phyloP scores from a whole-genome alignment of 331 rosid genomes.

The Rhamnella rubrinervis region DNA sequence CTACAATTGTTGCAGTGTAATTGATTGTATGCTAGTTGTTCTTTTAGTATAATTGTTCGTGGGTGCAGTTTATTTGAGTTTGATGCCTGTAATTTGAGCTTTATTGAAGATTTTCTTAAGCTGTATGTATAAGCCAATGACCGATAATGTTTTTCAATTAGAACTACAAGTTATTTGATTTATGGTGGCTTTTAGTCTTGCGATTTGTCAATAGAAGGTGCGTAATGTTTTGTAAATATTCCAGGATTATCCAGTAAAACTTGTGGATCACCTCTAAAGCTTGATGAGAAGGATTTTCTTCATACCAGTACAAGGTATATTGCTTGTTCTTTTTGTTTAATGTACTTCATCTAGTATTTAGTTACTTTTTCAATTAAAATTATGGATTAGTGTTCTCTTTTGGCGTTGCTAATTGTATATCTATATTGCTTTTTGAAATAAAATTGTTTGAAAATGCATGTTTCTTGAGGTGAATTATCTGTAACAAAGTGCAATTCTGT shows the following conservation, averaged over 20 bases:
- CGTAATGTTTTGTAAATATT: slow-evolving; percentile 22
- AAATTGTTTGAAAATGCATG: too few species aligned
- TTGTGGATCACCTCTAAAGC: slow-evolving; percentile 40
- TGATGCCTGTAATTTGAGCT: background rate
- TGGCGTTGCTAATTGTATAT: background rate
- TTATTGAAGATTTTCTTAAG: background rate
- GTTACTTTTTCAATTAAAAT: background rate
- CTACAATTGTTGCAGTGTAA: background rate
- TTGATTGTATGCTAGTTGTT: slow-evolving; percentile 4
- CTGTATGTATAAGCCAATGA: background rate
- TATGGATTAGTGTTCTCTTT: background rate
- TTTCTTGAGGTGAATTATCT: too few species aligned
- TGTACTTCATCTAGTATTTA: slow-evolving; percentile 14
- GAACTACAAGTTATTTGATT: too few species aligned
- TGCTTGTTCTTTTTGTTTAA: slow-evolving; percentile 16
- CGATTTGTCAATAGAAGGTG: background rate
- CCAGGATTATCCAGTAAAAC: slow-evolving; percentile 67
- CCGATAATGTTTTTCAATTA: background rate
- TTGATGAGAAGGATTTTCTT: slow-evolving; percentile 45
- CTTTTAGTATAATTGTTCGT: background rate
- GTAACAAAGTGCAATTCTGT: too few species aligned
- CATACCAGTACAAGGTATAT: slow-evolving; percentile 62
- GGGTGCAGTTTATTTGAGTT: slow-evolving; percentile 8
- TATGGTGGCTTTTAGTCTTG: background rate
- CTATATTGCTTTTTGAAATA: background rate